Conservation (phyloP, 257 asterid genomes). For the Mentha longifolia region DNA sequence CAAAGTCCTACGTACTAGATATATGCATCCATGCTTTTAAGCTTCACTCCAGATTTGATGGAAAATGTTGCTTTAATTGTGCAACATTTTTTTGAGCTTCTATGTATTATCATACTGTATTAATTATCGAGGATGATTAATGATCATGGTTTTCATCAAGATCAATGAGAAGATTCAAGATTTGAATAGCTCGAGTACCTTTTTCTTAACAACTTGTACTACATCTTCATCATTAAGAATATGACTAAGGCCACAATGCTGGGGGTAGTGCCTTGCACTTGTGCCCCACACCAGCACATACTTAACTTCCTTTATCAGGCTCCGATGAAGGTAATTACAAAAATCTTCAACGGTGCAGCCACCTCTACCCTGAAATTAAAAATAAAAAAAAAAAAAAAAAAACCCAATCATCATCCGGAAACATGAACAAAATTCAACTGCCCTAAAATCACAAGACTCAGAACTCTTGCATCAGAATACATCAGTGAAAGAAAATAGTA, state of each 20-base stretch:
- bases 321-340: constrained; percentile 96
- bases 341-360: constrained; percentile 97
- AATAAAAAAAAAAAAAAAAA: too few relatives aligned
- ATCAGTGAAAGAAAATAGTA: constrained; percentile 18
- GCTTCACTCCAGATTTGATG: constrained; percentile 10
- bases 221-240: constrained; percentile 93
- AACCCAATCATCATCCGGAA: constrained; percentile 10
- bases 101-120: not conserved
- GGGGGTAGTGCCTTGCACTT: constrained; percentile 97
- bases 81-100: constrained; percentile 7
- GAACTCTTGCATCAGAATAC: not conserved
- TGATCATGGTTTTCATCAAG: not conserved
- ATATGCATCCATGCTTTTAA: constrained; percentile 16
- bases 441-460: constrained; percentile 4
- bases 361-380: constrained; percentile 96
- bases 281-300: constrained; percentile 95
- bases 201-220: constrained; percentile 96
- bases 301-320: constrained; percentile 91
- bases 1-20: not conserved
- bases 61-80: not conserved
- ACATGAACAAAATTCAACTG: not conserved
- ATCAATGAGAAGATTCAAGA: not conserved
- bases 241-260: constrained; percentile 93
- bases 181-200: constrained; percentile 53
- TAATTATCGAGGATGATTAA: not conserved